Base-by-base conservation (phyloP, 306 rosid species). In the Prunus mongolica region DNA sequence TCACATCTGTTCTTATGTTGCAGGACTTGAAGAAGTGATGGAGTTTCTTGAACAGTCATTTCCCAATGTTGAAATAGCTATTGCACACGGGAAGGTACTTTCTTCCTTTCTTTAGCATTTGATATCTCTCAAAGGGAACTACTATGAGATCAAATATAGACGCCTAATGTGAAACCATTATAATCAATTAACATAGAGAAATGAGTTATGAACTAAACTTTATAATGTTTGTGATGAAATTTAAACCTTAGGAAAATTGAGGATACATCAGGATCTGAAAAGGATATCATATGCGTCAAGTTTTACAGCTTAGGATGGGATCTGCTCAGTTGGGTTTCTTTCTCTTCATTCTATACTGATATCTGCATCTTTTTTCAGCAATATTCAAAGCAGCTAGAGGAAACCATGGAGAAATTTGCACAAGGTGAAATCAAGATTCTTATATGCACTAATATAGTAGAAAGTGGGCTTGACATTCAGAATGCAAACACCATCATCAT, bases 381-480 rank as follows among this genome's bases (percentile, higher is more conserved):
- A 89, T 88, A 84, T 76, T 95, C 97, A 65, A 95, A 86, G 77
- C 92, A 89, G 80, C 91, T 94, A 60, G 98, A 92, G 84, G 98
- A 92, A 78, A 92, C 97, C 38, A 90, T 95, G 97, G 97, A 90
- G 82, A 92, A 78, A 73, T 95, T 95, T 88, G 82, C 93, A 24
- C 87, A 69, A 38, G 98, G 98, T 27, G 90, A 90, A 80, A 88
- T 88, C 85, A 90, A 87, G 78, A 86, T 95, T 81, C 97, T 92
- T 74, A 82, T 89, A 75, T 87, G 96, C 86, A 95, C 96, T 49
- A 95, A 88, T 74, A 92, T 95, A 77, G 97, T 95, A 69, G 98
- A 95, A 87, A 95, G 98, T 74, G 98, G 98, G 79, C 97, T 92
- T 78, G 98, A 95, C 79, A 95, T 95, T 87, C 97, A 92, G 88